phyloP scores from a whole-genome alignment of 1,284 basidiomycete genomes.

The Rugosomyces carneus region DNA sequence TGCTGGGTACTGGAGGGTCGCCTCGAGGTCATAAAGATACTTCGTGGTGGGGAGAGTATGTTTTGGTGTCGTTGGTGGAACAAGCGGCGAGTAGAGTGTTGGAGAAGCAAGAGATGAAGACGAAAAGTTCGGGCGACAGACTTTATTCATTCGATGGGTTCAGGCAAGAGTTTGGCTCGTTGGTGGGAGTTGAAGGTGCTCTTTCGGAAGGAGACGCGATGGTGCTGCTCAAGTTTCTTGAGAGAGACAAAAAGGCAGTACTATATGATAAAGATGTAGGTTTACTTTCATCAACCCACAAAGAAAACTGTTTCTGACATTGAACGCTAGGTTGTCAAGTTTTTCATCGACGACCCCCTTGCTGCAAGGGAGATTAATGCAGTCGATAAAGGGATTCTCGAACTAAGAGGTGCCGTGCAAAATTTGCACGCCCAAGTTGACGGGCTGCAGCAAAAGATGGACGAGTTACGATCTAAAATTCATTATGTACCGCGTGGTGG shows the following conservation, averaged over 20 bases:
- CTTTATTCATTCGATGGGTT: conserved; percentile 66
- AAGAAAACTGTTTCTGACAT: too few species aligned
- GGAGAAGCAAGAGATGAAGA: conserved; percentile 40
- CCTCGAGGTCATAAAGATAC: conserved; percentile 42
- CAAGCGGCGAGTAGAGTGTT: conserved; percentile 58
- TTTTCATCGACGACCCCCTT: conserved; percentile 39
- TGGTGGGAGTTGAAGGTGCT: conserved; percentile 34
- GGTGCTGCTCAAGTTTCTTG: conserved; percentile 72
- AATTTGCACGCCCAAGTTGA: conserved; percentile 66
- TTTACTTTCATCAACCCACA: not conserved
- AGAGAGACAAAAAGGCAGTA: conserved; percentile 66
- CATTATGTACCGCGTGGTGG: not conserved
- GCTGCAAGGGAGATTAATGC: conserved; percentile 48
- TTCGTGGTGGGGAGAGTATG: conserved; percentile 76
- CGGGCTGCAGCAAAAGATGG: conserved; percentile 59
- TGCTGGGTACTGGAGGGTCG: conserved; percentile 23
- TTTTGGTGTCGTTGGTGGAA: conserved; percentile 62
- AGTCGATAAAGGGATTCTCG: conserved; percentile 70
- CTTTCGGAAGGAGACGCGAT: conserved; percentile 57
- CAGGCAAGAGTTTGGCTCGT: conserved; percentile 47
- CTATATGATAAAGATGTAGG: conserved; percentile 62
- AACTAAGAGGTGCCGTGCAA: conserved; percentile 62
- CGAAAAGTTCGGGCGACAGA: conserved; percentile 51
- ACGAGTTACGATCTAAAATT: conserved; percentile 43
- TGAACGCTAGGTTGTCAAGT: conserved; percentile 68